Conservation (phyloP, 768 basidiomycete species). For the Cystofilobasidium capitatum region DNA sequence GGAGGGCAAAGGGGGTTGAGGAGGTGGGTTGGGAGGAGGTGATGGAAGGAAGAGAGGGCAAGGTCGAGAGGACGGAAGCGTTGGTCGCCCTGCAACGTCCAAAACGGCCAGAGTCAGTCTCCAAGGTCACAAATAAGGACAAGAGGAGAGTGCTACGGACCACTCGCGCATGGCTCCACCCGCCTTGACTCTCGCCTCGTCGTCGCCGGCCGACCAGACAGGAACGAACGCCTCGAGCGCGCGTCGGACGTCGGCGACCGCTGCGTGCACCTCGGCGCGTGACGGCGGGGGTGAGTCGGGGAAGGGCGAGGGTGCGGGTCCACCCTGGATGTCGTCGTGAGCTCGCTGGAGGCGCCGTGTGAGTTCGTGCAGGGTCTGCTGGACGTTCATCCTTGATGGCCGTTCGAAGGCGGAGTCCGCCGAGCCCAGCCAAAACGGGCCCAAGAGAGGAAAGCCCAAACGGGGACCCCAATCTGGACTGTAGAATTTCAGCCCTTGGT, state of each 20-base stretch:
- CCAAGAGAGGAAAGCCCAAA: too few species aligned
- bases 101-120: too few species aligned
- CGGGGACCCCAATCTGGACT: too few species aligned
- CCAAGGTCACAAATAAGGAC: too few species aligned
- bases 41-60: background rate
- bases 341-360: too few species aligned
- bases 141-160: background rate
- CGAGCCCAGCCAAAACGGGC: too few species aligned
- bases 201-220: background rate
- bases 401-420: too few species aligned
- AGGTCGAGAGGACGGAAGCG: background rate
- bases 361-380: too few species aligned
- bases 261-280: background rate
- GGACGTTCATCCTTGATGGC: too few species aligned
- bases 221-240: background rate
- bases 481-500: too few species aligned
- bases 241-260: background rate
- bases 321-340: too few species aligned
- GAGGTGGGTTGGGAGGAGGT: background rate
- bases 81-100: constrained; percentile 3
- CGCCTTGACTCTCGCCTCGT: background rate
- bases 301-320: background rate
- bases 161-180: background rate
- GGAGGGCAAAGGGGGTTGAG: constrained; percentile 6
- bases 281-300: background rate